Percentiles rank a stretch among this genome's conserved stretches.
Evolutionary conservation across 2,329 filamentous ascomycete genomes (phyloP).

Genomic region (Anthostomella pinea): DNA sequence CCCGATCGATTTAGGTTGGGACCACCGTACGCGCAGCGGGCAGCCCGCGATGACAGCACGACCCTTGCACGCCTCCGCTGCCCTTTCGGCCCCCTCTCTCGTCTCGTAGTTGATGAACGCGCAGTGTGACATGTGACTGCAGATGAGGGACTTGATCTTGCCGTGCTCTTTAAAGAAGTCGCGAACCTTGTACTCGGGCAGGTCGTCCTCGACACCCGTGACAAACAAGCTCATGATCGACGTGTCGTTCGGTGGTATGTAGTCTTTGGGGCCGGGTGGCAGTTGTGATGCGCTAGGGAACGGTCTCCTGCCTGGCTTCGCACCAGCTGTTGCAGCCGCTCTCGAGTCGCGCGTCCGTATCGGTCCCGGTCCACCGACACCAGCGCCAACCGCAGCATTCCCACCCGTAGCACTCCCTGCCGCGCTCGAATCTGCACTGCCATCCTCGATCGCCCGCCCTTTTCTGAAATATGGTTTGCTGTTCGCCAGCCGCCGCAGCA

Average conservation of each 20-base stretch:
- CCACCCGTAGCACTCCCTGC: slow-evolving; percentile 39
- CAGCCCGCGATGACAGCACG: slow-evolving; percentile 88
- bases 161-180: slow-evolving; percentile 88
- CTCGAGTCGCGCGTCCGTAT: slow-evolving; percentile 71
- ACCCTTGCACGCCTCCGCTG: slow-evolving; percentile 80
- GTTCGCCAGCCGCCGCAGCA: slow-evolving; percentile 78
- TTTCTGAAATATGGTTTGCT: slow-evolving; percentile 96
- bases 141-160: slow-evolving; percentile 87
- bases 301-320: slow-evolving; percentile 50
- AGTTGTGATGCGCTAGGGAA: slow-evolving; percentile 71
- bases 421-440: slow-evolving; percentile 36
- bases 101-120: slow-evolving; percentile 94
- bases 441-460: slow-evolving; percentile 69
- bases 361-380: slow-evolving; percentile 65
- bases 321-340: slow-evolving; percentile 49
- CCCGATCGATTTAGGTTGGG: slow-evolving; percentile 85
- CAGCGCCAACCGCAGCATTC: slow-evolving; percentile 51
- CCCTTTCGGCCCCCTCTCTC: slow-evolving; percentile 79
- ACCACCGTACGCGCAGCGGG: slow-evolving; percentile 87
- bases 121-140: slow-evolving; percentile 95
- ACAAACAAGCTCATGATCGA: slow-evolving; percentile 93
- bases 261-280: slow-evolving; percentile 81
- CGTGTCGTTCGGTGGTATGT: slow-evolving; percentile 75
- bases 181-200: slow-evolving; percentile 87
- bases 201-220: slow-evolving; percentile 91